Evolutionary conservation across 345 rosid species (phyloP).

Genomic region (Carallia pectinifolia): DNA sequence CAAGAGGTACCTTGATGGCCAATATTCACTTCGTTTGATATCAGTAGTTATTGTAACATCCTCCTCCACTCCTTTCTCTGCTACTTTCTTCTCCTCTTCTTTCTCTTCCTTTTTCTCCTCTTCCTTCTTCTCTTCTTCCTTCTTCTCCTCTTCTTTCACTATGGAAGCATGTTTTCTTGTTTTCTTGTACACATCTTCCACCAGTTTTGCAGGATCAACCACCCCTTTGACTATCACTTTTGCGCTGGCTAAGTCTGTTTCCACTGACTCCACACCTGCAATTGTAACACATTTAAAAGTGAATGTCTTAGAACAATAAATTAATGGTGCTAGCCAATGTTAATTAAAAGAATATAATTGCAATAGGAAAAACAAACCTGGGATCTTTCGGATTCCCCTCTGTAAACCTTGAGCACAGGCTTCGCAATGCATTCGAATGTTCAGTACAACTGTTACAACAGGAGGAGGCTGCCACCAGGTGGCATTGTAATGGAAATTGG

Average conservation of each 20-base stretch:
- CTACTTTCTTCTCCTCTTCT: slow-evolving; percentile 15
- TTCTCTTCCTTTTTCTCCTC: slow-evolving; percentile 24
- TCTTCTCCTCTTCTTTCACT: slow-evolving; percentile 47
- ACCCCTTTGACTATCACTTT: slow-evolving; percentile 52
- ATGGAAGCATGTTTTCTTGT: slow-evolving; percentile 54
- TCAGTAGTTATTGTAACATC: slow-evolving; percentile 34
- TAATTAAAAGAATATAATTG: not conserved
- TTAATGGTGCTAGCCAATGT: not conserved
- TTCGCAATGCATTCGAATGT: slow-evolving; percentile 65
- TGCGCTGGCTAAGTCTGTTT: slow-evolving; percentile 43
- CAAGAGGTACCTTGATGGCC: slow-evolving; percentile 36
- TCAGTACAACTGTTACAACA: slow-evolving; percentile 48
- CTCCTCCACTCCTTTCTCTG: slow-evolving; percentile 23
- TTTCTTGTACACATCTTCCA: slow-evolving; percentile 44
- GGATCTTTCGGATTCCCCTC: slow-evolving; percentile 46
- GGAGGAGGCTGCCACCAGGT: slow-evolving; percentile 44
- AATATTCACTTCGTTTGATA: slow-evolving; percentile 44
- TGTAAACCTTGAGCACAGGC: slow-evolving; percentile 62
- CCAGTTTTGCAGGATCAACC: slow-evolving; percentile 51
- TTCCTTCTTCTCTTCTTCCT: slow-evolving; percentile 40
- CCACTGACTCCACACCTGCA: slow-evolving; percentile 63
- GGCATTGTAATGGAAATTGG: not conserved
- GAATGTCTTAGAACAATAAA: no score
- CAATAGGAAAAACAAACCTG: slow-evolving; percentile 31
- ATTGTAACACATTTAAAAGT: not conserved